These are phyloP conservation scores for Ophiocordyceps camponoti-leonardi DNA, from an alignment of 2,329 filamentous ascomycete genomes.

Conservation along the genomic window DNA sequence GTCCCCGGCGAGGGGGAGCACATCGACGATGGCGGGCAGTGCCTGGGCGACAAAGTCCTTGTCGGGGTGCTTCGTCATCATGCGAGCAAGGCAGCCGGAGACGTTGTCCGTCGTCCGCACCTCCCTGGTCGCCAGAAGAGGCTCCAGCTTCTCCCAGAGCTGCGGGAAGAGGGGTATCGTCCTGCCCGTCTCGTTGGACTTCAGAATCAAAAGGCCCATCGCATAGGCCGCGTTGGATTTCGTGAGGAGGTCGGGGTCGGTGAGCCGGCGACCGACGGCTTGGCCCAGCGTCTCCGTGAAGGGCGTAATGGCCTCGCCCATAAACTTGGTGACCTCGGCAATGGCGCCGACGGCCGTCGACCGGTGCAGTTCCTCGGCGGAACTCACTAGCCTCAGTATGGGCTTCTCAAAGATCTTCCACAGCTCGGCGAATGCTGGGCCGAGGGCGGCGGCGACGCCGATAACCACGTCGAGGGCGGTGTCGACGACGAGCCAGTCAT, in stretches of 20 bases:
- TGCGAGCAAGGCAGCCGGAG: conserved; percentile 74
- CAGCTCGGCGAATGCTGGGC: conserved; percentile 63
- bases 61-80: conserved; percentile 82
- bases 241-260: conserved; percentile 77
- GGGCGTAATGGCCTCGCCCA: conserved; percentile 64
- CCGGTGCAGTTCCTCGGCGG: conserved; percentile 72
- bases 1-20: conserved; percentile 80
- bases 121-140: conserved; percentile 59
- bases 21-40: conserved; percentile 59
- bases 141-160: conserved; percentile 75
- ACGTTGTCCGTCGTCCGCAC: conserved; percentile 84
- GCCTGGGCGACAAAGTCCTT: conserved; percentile 66
- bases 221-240: conserved; percentile 94
- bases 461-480: conserved; percentile 84
- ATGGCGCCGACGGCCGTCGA: conserved; percentile 83
- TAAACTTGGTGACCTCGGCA: conserved; percentile 76
- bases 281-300: conserved; percentile 64
- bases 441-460: conserved; percentile 67
- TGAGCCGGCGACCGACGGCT: conserved; percentile 68
- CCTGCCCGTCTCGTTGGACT: conserved; percentile 52
- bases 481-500: conserved; percentile 94
- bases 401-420: conserved; percentile 96
- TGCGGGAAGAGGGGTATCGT: conserved; percentile 61
- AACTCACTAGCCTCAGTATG: conserved; percentile 72
- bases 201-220: conserved; percentile 66